Base-by-base conservation (phyloP, 1,284 basidiomycete species). In the Rhodotorula sp. region DNA sequence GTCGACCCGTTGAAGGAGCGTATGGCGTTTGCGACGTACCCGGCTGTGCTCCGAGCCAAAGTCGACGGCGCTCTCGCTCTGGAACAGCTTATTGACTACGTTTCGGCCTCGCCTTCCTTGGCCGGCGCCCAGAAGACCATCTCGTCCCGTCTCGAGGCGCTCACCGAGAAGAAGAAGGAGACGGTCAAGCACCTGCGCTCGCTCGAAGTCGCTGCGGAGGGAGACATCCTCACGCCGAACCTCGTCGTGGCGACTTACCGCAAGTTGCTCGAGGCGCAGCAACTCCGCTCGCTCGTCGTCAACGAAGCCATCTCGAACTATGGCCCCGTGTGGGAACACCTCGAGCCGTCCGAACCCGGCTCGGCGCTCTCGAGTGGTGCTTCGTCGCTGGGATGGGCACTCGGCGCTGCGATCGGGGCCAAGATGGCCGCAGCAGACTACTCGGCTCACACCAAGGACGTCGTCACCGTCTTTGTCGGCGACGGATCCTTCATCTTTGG, bases 401-500 rank as follows among this genome's bases (percentile, higher is more conserved):
- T 90, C 8, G 88, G 86, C 54, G 88, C 86, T 3, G 85, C 86
- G 5, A 81, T 89, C 14, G 89, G 89, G 5, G 85, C 85, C 5
- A 78, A 82, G 59, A 76, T 89, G 7, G 87, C 85, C 3, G 83
- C 82, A 8, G 71, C 77, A n/a, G 80, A 77, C 7, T 74, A 60
- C n/a, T 28, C 57, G 1, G 58, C 69, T 66, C 49, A 76, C 69
- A 43, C 82, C 26, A 75, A 84, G 67, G 87, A 89, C 31, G 78
- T 90, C 52, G 82, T 87, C 19, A 82, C 85, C 1, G 82, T 82
- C 1, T 81, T 90, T 26, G 86, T 89, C 6, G 89, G 89, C 2
- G 89, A 90, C 76, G 89, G 89, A 0, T 85, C 84, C 3, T 90
- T 84, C 77, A 77, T 90, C 77, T 90, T 90, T 78, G 84, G 87